Percentiles rank a stretch among this genome's conserved stretches.
phyloP scores from a whole-genome alignment of 352 stramenopile genomes.

The Pelagophyceae sp. region DNA sequence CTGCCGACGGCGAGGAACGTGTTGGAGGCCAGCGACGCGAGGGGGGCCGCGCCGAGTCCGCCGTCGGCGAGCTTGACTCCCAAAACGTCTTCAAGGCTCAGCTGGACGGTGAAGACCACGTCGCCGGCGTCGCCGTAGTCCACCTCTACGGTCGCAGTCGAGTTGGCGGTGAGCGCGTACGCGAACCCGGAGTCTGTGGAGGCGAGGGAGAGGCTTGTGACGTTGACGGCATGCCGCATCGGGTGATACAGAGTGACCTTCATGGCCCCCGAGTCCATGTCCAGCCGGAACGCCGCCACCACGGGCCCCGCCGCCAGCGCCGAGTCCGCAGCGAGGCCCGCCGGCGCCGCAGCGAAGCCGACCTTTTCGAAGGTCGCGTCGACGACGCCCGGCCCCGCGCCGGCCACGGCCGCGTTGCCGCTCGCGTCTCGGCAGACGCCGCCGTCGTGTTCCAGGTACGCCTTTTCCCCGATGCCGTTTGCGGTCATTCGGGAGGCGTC shows the following conservation, averaged over 20 bases:
- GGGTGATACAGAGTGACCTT: too few relatives aligned
- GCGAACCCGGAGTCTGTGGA: background rate
- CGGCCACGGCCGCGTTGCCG: background rate
- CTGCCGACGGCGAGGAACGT: slow-evolving; percentile 1
- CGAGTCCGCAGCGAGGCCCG: background rate
- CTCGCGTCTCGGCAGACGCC: background rate
- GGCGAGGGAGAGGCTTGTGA: background rate
- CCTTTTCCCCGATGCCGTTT: background rate
- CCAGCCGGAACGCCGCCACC: background rate
- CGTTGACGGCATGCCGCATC: too few relatives aligned
- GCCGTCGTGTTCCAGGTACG: background rate
- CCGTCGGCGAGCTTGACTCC: slow-evolving; percentile 22
- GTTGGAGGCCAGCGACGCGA: background rate
- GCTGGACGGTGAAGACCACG: background rate
- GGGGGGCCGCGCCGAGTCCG: background rate
- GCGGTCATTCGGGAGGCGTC: background rate
- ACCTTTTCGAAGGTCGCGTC: background rate
- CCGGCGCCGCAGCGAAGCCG: background rate
- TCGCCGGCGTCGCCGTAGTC: background rate
- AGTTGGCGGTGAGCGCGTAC: background rate
- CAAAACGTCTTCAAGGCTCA: slow-evolving; percentile 8
- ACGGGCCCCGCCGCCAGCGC: background rate
- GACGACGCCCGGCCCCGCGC: background rate
- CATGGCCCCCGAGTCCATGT: slow-evolving; percentile 22
- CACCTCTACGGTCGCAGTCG: background rate